Evolutionary conservation across 345 rosid species (phyloP).

Genomic region (Litchi chinensis): DNA sequence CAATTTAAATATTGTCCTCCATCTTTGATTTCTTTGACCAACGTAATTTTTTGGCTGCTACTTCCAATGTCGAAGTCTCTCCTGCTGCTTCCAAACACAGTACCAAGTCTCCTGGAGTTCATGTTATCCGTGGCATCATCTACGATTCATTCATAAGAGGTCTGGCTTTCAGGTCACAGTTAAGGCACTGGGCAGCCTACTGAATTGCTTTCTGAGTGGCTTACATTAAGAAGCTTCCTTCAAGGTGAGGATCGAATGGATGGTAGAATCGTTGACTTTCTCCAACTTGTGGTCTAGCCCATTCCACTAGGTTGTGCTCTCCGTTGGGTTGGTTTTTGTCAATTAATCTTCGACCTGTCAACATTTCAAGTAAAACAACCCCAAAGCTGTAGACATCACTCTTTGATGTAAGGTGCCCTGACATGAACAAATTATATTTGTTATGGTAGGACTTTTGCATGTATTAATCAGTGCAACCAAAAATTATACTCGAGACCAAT

Average conservation of each 20-base stretch:
- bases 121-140: slow-evolving; percentile 45
- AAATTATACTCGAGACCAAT: neutral
- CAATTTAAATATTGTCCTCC: too few species aligned
- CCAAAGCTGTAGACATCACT: slow-evolving; percentile 50
- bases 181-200: slow-evolving; percentile 44
- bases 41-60: slow-evolving; percentile 15
- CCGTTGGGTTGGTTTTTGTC: slow-evolving; percentile 28
- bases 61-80: neutral
- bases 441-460: neutral
- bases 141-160: slow-evolving; percentile 50
- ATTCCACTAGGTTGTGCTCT: slow-evolving; percentile 45
- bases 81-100: slow-evolving; percentile 13
- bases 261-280: slow-evolving; percentile 40
- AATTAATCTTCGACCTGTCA: slow-evolving; percentile 47
- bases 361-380: slow-evolving; percentile 45
- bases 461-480: neutral
- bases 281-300: slow-evolving; percentile 45
- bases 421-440: neutral
- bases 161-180: slow-evolving; percentile 41
- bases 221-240: slow-evolving; percentile 43
- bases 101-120: slow-evolving; percentile 48
- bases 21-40: too few species aligned
- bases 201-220: slow-evolving; percentile 46
- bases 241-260: slow-evolving; percentile 41
- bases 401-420: slow-evolving; percentile 48